A percentile compares a stretch with the other conserved stretches of the same genome.
phyloP scores from a whole-genome alignment of 108 stramenopile species.

The Seminavis robusta region DNA sequence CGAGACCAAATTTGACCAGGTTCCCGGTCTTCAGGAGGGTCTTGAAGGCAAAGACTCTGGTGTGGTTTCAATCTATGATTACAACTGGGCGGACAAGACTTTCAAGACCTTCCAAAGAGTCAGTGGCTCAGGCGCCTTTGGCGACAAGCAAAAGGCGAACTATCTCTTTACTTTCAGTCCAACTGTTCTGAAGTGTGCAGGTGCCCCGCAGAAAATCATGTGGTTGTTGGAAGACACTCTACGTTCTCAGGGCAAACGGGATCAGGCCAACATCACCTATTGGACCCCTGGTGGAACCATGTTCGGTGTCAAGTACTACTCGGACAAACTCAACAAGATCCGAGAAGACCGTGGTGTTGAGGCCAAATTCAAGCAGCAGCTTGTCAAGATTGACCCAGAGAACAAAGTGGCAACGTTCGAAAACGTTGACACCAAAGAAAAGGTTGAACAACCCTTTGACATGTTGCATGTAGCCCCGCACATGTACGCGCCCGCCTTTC shows the following conservation, averaged over 20 bases:
- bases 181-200: slow-evolving; percentile 44
- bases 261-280: slow-evolving; percentile 20
- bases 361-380: slow-evolving; percentile 8
- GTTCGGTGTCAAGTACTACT: slow-evolving; percentile 37
- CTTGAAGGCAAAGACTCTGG: slow-evolving; percentile 24
- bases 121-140: no score
- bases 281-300: slow-evolving; percentile 11
- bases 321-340: slow-evolving; percentile 22
- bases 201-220: slow-evolving; percentile 55
- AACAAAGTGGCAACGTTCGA: slow-evolving; percentile 32
- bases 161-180: slow-evolving; percentile 34
- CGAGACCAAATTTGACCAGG: slow-evolving; percentile 30
- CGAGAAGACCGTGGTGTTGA: slow-evolving; percentile 20
- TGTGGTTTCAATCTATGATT: slow-evolving; percentile 30
- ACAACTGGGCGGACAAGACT: slow-evolving; percentile 17
- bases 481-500: slow-evolving; percentile 24
- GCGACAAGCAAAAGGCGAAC: slow-evolving; percentile 17
- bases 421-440: slow-evolving; percentile 19
- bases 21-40: slow-evolving; percentile 35
- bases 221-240: slow-evolving; percentile 32
- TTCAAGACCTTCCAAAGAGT: no score
- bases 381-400: slow-evolving; percentile 20
- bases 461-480: slow-evolving; percentile 41
- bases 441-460: slow-evolving; percentile 13
- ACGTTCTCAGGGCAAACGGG: slow-evolving; percentile 12